Conservation (phyloP, 345 rosid genomes). For the Gossypium sturtianum region DNA sequence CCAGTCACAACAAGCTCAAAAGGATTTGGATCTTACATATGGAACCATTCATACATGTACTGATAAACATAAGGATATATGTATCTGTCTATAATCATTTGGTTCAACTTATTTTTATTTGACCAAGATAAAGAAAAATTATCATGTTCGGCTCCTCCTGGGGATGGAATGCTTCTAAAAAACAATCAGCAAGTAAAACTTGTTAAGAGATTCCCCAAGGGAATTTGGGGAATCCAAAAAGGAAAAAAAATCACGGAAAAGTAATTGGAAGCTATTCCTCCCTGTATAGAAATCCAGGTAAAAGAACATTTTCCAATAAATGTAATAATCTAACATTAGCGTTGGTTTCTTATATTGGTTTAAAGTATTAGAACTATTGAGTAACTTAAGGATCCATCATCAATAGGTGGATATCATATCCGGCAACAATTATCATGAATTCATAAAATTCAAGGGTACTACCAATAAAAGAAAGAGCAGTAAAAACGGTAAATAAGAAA, state of each 20-base stretch:
- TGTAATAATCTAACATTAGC: neutral
- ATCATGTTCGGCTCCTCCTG: neutral
- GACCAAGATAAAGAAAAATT: neutral
- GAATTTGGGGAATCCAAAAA: no score
- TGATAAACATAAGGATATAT: neutral
- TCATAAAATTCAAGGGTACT: neutral
- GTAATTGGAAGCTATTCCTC: no score
- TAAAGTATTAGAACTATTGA: neutral
- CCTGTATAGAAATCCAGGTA: no score
- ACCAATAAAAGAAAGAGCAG: neutral
- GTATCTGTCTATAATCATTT: neutral
- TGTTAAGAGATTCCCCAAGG: no score
- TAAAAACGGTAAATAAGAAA: neutral
- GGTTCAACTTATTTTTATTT: neutral
- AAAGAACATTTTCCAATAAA: neutral
- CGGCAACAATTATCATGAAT: neutral
- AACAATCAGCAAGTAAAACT: neutral
- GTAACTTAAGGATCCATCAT: neutral
- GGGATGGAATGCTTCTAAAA: neutral
- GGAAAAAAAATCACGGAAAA: no score
- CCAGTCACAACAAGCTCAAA: neutral
- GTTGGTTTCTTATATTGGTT: neutral
- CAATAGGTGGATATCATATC: neutral
- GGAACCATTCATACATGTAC: neutral
- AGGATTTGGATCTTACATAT: neutral